Percentiles rank a stretch among this genome's conserved stretches.
Conservation (phyloP, 352 stramenopile genomes). For the Phytophthora sansomeana region DNA sequence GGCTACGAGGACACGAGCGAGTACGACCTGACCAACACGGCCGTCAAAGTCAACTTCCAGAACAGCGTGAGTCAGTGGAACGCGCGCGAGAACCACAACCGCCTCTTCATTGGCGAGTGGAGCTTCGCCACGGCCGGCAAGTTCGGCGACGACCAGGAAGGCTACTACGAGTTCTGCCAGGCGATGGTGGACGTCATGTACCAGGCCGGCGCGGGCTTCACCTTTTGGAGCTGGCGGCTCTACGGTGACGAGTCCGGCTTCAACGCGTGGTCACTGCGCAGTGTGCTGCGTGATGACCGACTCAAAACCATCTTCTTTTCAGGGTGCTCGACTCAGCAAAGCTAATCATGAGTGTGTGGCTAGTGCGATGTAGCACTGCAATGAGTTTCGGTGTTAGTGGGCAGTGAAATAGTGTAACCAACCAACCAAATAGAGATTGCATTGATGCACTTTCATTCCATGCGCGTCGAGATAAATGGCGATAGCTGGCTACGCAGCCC, state of each 20-base stretch:
- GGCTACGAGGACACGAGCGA: constrained; percentile 70
- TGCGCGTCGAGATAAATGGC: not conserved
- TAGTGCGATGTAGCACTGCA: constrained; percentile 1
- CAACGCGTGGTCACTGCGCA: constrained; percentile 74
- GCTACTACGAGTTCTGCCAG: constrained; percentile 60
- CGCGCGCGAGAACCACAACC: constrained; percentile 41
- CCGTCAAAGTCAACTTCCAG: constrained; percentile 53
- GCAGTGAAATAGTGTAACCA: not conserved
- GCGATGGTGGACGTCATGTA: constrained; percentile 66
- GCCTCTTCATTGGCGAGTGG: constrained; percentile 58
- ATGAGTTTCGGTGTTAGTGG: constrained; percentile 8
- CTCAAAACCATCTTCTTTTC: constrained; percentile 37
- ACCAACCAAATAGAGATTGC: constrained; percentile 20
- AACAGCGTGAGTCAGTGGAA: constrained; percentile 56
- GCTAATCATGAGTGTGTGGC: not conserved
- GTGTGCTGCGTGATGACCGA: constrained; percentile 55
- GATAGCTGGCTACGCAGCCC: constrained; percentile 6
- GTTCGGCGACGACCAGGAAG: constrained; percentile 50
- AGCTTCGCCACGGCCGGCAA: constrained; percentile 58
- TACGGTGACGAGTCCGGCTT: constrained; percentile 64
- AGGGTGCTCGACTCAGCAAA: constrained; percentile 11
- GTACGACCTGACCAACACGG: constrained; percentile 50
- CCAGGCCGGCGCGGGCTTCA: constrained; percentile 59
- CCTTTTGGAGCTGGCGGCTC: constrained; percentile 79
- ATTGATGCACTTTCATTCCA: not conserved